Evolutionary conservation across 768 basidiomycete genomes (phyloP).

Genomic region (Kwoniella shandongensis): DNA sequence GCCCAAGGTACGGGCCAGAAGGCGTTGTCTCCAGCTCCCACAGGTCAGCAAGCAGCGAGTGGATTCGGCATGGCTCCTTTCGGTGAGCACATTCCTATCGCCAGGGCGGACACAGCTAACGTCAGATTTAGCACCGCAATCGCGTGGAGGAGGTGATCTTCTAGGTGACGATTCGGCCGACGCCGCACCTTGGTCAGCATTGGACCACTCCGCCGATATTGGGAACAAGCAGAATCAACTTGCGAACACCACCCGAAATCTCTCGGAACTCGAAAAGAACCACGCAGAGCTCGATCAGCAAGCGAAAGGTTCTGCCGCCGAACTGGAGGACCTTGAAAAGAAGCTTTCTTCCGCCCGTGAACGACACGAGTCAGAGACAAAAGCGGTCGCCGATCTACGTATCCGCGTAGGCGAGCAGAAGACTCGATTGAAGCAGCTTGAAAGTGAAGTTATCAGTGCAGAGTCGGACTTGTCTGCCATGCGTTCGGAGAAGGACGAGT

Average conservation of each 20-base stretch:
- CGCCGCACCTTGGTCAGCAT: conserved; percentile 24
- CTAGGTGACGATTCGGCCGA: conserved; percentile 48
- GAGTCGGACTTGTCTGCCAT: conserved; percentile 90
- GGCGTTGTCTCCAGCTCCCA: conserved; percentile 56
- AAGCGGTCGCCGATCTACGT: conserved; percentile 65
- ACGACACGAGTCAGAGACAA: conserved; percentile 80
- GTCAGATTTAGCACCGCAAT: conserved; percentile 13
- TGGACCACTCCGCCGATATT: conserved; percentile 76
- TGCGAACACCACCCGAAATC: conserved; percentile 70
- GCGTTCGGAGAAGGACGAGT: conserved; percentile 83
- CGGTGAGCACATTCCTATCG: conserved; percentile 15
- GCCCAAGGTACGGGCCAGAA: conserved; percentile 31
- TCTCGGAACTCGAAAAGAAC: conserved; percentile 67
- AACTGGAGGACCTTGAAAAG: conserved; percentile 76
- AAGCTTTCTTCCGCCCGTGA: conserved; percentile 80
- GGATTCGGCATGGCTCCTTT: conserved; percentile 44
- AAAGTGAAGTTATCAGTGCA: conserved; percentile 77
- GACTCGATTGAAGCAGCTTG: conserved; percentile 68
- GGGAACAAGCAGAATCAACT: conserved; percentile 85
- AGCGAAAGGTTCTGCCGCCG: conserved; percentile 67
- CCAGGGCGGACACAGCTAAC: too few relatives aligned
- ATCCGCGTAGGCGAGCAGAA: conserved; percentile 69
- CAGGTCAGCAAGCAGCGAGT: conserved; percentile 19
- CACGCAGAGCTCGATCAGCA: conserved; percentile 66
- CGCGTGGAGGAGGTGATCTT: conserved; percentile 28